These are phyloP conservation scores for Terana coerulea DNA, from an alignment of 768 basidiomycete species.

Conservation along the genomic window DNA sequence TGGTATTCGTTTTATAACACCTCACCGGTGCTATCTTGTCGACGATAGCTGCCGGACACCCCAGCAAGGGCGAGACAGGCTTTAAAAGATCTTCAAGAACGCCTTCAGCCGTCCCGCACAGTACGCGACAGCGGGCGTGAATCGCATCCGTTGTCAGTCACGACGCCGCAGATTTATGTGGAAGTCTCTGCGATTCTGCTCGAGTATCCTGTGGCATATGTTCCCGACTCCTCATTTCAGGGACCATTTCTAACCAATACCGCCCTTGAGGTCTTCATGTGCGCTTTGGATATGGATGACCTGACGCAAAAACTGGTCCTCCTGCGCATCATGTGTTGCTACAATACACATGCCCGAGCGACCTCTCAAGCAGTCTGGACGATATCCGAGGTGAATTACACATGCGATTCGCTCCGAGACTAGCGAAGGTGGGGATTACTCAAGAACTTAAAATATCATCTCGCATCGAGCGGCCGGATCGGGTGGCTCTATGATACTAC, in stretches of 20 bases:
- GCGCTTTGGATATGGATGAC: conserved; percentile 20
- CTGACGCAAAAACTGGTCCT: not conserved
- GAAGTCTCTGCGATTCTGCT: conserved; percentile 52
- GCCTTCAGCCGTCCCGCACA: too few relatives aligned
- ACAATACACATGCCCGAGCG: conserved; percentile 55
- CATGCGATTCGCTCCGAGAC: conserved; percentile 31
- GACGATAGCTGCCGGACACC: too few relatives aligned
- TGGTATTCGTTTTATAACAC: too few relatives aligned
- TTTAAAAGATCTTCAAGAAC: too few relatives aligned
- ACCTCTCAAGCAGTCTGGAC: conserved; percentile 12
- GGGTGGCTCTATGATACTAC: conserved; percentile 42
- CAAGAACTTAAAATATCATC: conserved; percentile 29
- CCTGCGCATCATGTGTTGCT: conserved; percentile 36
- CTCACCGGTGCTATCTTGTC: too few relatives aligned
- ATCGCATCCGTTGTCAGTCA: conserved; percentile 2
- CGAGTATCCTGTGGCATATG: conserved; percentile 58
- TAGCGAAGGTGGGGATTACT: conserved; percentile 22
- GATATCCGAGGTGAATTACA: conserved; percentile 26
- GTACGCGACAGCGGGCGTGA: too few relatives aligned
- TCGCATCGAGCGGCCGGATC: conserved; percentile 36
- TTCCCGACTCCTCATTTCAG: conserved; percentile 32
- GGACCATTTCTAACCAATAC: conserved; percentile 41
- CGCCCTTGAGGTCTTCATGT: conserved; percentile 50
- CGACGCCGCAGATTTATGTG: not conserved
- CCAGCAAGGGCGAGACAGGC: too few relatives aligned